phyloP scores from a whole-genome alignment of 768 basidiomycete genomes.

The Hygrophorus pudorinus region DNA sequence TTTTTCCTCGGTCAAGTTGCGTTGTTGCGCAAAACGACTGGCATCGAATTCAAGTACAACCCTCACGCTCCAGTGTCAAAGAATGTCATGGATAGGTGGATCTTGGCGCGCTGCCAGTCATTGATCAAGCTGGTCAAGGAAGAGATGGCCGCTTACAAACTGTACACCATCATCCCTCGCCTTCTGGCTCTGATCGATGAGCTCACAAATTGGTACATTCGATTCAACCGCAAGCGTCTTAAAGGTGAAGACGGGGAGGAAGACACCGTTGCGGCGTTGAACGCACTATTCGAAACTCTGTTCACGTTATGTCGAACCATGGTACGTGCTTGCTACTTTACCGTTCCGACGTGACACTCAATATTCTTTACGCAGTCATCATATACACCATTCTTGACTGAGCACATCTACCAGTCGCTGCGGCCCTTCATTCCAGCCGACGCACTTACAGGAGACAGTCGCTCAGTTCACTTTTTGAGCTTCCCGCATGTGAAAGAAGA shows the following conservation, averaged over 20 bases:
- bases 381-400: slow-evolving; percentile 96
- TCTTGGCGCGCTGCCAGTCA: slow-evolving; percentile 95
- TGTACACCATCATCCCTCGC: slow-evolving; percentile 96
- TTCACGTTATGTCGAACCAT: slow-evolving; percentile 93
- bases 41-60: slow-evolving; percentile 76
- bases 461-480: slow-evolving; percentile 90
- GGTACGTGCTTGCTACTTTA: slow-evolving; percentile 35
- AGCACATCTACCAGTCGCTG: slow-evolving; percentile 90
- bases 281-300: slow-evolving; percentile 91
- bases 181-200: slow-evolving; percentile 89
- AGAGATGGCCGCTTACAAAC: slow-evolving; percentile 96
- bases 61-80: slow-evolving; percentile 71
- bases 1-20: slow-evolving; percentile 97
- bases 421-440: slow-evolving; percentile 77
- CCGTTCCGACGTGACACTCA: slow-evolving; percentile 3
- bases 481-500: slow-evolving; percentile 93
- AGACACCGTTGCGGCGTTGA: slow-evolving; percentile 81
- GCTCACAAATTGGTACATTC: slow-evolving; percentile 99
- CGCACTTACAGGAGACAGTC: slow-evolving; percentile 59
- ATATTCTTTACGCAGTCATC: slow-evolving; percentile 54
- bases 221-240: slow-evolving; percentile 91
- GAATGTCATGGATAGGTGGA: slow-evolving; percentile 99
- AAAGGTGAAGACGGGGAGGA: slow-evolving; percentile 92
- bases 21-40: slow-evolving; percentile 72
- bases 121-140: slow-evolving; percentile 83